phyloP scores from a whole-genome alignment of 83 land plant genomes.

The Picea abies region DNA sequence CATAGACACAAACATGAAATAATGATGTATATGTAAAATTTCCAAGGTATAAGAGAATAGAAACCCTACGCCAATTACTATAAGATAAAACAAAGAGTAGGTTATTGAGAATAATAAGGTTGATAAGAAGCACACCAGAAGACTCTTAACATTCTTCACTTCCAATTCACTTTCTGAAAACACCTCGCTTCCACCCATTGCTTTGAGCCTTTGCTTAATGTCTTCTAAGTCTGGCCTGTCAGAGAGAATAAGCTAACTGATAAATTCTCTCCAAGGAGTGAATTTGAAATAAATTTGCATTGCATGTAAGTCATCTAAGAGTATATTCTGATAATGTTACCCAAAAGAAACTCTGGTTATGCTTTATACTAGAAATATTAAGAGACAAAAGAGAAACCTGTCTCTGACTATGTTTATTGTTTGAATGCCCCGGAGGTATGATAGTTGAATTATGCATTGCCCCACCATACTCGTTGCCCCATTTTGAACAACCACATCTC shows the following conservation, averaged over 20 bases:
- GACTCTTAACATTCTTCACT: conserved; percentile 60
- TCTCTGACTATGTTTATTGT: conserved; percentile 89
- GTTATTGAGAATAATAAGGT: not conserved
- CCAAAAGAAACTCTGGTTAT: not conserved
- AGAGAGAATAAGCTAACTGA: conserved; percentile 4
- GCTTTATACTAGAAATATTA: not conserved
- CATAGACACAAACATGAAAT: too few relatives aligned
- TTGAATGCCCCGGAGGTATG: conserved; percentile 58
- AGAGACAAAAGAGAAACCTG: conserved; percentile 44
- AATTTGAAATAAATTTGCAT: not conserved
- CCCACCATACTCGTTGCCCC: conserved; percentile 99
- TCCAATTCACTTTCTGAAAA: conserved; percentile 77
- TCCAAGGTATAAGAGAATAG: not conserved
- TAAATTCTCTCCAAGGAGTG: not conserved
- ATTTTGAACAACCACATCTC: conserved; percentile 95
- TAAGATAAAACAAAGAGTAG: not conserved
- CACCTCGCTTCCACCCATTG: conserved; percentile 82
- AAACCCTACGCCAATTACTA: not conserved
- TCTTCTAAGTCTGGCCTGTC: conserved; percentile 69
- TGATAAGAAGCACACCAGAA: conserved; percentile 54
- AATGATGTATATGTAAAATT: too few relatives aligned
- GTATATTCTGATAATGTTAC: not conserved
- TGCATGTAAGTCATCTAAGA: not conserved
- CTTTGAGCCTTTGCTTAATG: conserved; percentile 67
- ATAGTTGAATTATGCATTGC: conserved; percentile 93